Base-by-base conservation (phyloP, 2,329 filamentous ascomycete genomes). In the Magnaporthiopsis incrustans region DNA sequence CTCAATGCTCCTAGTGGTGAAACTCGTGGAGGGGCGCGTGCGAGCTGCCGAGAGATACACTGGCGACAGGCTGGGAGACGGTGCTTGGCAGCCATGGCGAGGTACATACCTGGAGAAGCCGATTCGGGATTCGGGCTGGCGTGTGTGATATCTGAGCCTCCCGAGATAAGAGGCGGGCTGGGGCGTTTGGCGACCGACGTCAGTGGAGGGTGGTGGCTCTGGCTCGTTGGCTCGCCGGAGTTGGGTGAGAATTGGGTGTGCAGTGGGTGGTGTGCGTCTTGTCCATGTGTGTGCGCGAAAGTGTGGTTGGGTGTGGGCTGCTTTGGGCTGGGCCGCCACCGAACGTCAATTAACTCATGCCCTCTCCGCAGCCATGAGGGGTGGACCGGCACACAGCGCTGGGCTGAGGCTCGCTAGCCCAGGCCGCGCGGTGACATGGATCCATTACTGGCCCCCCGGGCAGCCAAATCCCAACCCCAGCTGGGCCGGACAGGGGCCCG, bases 71-170 rank as follows among this genome's bases (percentile, higher is more conserved):
- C 22, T 25, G 50, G 38, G 61, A 33, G 56, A 57, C 61, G 57
- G 27, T n/a, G 33, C n/a, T n/a, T n/a, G 44, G 27, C 44, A 15
- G 11, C 15, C 58, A n/a, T 32, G 38, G 22, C 22, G 11, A 35
- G 59, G 11, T 8, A 35, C 33, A 22, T 53, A 53, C 44, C 44
- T 53, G 44, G 44, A n/a, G 44, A 2, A 53, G 44, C 8, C 18
- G 38, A 50, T 18, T 50, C 18, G 38, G 44, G 18, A 2, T 22
- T 8, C 12, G 33, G 8, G 33, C 12, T 11, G 4, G 44, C 11
- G 22, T 14, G 44, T 22, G 44, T 60, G 58, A 60, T 60, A 60
- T 60, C 27, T 60, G 58, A 60, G 32, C 30, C 58, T 60, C 58
- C 32, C 58, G 26, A 60, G 58, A 60, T 60, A 60, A 60, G 58